These are phyloP conservation scores for Erythrobasidium hasegawianum DNA, from an alignment of 1,284 basidiomycete species.

Conservation along the genomic window DNA sequence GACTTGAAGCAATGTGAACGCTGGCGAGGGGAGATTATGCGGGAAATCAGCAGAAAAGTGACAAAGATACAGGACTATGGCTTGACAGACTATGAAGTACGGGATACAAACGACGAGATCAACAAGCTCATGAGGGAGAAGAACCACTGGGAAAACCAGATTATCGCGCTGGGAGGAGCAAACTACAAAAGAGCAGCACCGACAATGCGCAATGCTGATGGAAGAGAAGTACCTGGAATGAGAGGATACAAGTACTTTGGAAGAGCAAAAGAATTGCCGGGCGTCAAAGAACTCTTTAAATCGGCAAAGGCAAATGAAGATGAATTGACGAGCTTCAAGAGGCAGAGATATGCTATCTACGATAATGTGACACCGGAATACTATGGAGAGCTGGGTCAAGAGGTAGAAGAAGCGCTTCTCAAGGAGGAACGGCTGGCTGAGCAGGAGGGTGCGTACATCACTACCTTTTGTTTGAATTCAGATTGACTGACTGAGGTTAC, in stretches of 20 bases:
- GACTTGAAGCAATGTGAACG: constrained; percentile 88
- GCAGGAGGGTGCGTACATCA: constrained; percentile 68
- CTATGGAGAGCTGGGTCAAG: constrained; percentile 81
- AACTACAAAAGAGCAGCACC: constrained; percentile 84
- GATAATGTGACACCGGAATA: constrained; percentile 81
- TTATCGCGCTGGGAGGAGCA: constrained; percentile 87
- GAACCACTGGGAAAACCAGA: constrained; percentile 95
- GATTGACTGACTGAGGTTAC: constrained; percentile 5
- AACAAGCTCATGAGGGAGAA: constrained; percentile 95
- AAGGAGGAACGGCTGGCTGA: constrained; percentile 68
- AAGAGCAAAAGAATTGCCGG: constrained; percentile 90
- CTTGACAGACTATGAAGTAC: constrained; percentile 90
- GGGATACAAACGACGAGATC: constrained; percentile 96
- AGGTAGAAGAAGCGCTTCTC: constrained; percentile 66
- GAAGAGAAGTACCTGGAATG: constrained; percentile 91
- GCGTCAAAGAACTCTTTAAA: constrained; percentile 85
- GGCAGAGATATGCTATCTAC: constrained; percentile 56
- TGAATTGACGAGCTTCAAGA: constrained; percentile 74
- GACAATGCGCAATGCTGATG: constrained; percentile 87
- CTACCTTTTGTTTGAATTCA: too few relatives aligned
- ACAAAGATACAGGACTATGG: constrained; percentile 98
- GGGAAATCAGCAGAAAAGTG: constrained; percentile 93
- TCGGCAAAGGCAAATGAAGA: constrained; percentile 77
- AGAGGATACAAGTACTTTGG: constrained; percentile 99
- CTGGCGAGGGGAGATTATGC: constrained; percentile 89